Evolutionary conservation across 78 protist species (phyloP).

Genomic region (Dictyostelium discoideum): DNA sequence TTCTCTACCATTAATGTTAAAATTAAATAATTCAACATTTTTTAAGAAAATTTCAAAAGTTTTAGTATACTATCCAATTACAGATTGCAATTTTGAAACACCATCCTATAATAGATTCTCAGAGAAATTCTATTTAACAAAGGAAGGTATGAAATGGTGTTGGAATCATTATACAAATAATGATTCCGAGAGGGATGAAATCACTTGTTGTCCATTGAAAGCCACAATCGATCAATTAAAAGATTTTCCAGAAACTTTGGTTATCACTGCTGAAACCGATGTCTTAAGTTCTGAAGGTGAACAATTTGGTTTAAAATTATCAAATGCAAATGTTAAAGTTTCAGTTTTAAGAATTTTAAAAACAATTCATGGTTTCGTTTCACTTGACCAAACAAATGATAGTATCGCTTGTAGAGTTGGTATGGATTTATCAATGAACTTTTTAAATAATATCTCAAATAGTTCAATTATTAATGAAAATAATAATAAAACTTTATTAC

Average conservation of each 20-base stretch:
- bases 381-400: neutral
- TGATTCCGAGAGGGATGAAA: neutral
- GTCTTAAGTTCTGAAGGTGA: neutral
- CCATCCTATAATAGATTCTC: neutral
- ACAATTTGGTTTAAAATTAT: neutral
- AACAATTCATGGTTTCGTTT: conserved; percentile 25
- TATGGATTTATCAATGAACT: conserved; percentile 6
- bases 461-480: neutral
- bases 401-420: conserved; percentile 12
- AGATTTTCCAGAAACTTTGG: neutral
- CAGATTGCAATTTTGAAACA: neutral
- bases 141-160: neutral
- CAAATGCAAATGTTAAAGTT: neutral
- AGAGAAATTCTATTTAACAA: neutral
- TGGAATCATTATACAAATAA: neutral
- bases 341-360: neutral
- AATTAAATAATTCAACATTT: neutral
- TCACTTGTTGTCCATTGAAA: neutral
- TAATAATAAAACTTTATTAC: neutral
- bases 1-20: neutral
- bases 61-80: neutral
- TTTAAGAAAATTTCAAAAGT: neutral
- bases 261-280: neutral
- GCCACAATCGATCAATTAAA: conserved; percentile 8
- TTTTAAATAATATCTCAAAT: neutral